Base-by-base conservation (phyloP, 75 land plant species). In the Chamaecyparis obtusa region DNA sequence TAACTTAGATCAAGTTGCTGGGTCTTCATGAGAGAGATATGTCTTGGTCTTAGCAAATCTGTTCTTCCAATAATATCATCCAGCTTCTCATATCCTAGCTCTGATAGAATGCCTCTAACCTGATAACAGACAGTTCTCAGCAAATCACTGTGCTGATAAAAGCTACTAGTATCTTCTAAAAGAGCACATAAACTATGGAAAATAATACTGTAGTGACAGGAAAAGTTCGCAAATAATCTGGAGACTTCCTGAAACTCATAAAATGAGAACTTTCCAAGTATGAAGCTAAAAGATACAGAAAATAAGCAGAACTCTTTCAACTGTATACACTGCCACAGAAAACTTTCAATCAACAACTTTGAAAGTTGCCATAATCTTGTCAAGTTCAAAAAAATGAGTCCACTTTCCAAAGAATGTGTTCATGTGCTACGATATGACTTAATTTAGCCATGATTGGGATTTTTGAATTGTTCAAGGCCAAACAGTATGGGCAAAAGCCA, bases 31-130 rank as follows among this genome's bases (percentile, higher is more conserved):
- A 98, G 88, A 17, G 95, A 87, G 15, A 97, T 92, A 82, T 90
- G 86, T 86, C 96, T 93, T 55, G 94, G 92, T 87, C 88, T 93
- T 51, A 98, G 88, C 60, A 98, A 85, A 67, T 98, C 99, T 77
- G 95, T 93, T 84, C 96, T 90, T 81, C 99, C 99, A 90, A 98
- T 94, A 77, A 98, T 83, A 87, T 98, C 99, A 93, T 98, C 99
- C 85, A 98, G 81, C 89, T 95, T 98, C 87, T 94, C 99, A 88
- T 95, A 98, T 11, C 99, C 99, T 60, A 98, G 87, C 86, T 95
- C 92, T 67, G 99, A 95, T 86, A 98, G 90, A 33, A 92, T 91
- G 54, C 99, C 99, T 87, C 99, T 91, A 16, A 98, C 99, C 99
- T 98, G 91, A 36, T n/a, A 33, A 76, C 15, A 30, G 90, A 85